These are phyloP conservation scores for Neophaeococcomyces aloes DNA, from an alignment of 2,329 filamentous ascomycete species.

Conservation along the genomic window DNA sequence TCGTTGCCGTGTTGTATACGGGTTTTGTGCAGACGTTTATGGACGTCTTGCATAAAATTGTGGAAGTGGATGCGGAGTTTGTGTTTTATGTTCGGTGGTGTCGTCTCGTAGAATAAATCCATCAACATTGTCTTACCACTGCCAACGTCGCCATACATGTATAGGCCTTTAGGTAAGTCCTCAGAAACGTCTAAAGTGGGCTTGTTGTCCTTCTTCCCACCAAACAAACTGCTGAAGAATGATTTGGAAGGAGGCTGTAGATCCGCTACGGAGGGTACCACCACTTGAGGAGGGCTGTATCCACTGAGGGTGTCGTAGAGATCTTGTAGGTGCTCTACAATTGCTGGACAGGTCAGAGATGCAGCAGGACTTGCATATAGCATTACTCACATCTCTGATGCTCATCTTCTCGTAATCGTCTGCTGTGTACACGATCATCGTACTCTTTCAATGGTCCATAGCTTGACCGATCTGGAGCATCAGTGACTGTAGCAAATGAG, in stretches of 20 bases:
- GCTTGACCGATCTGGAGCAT: slow-evolving; percentile 6
- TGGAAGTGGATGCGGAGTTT: slow-evolving; percentile 97
- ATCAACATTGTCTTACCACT: slow-evolving; percentile 99
- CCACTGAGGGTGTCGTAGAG: slow-evolving; percentile 69
- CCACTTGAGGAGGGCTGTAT: slow-evolving; percentile 64
- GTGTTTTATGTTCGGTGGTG: slow-evolving; percentile 64
- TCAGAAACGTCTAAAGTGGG: slow-evolving; percentile 46
- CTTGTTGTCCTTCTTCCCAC: slow-evolving; percentile 40
- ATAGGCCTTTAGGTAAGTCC: slow-evolving; percentile 76
- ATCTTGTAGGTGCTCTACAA: slow-evolving; percentile 80
- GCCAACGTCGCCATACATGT: slow-evolving; percentile 92
- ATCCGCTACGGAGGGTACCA: slow-evolving; percentile 67
- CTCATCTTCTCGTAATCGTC: slow-evolving; percentile 71
- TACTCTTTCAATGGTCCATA: slow-evolving; percentile 77
- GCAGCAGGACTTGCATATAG: background rate
- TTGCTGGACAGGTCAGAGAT: slow-evolving; percentile 43
- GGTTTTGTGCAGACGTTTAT: slow-evolving; percentile 78
- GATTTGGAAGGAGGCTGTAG: slow-evolving; percentile 44
- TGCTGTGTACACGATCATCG: slow-evolving; percentile 63
- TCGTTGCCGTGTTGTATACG: slow-evolving; percentile 85
- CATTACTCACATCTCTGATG: slow-evolving; percentile 66
- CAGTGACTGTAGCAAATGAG: slow-evolving; percentile 14
- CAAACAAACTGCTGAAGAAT: slow-evolving; percentile 42
- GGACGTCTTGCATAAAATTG: slow-evolving; percentile 98
- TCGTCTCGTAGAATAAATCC: slow-evolving; percentile 93